Base-by-base conservation (phyloP, 306 rosid genomes). In the Acmispon strigosus region DNA sequence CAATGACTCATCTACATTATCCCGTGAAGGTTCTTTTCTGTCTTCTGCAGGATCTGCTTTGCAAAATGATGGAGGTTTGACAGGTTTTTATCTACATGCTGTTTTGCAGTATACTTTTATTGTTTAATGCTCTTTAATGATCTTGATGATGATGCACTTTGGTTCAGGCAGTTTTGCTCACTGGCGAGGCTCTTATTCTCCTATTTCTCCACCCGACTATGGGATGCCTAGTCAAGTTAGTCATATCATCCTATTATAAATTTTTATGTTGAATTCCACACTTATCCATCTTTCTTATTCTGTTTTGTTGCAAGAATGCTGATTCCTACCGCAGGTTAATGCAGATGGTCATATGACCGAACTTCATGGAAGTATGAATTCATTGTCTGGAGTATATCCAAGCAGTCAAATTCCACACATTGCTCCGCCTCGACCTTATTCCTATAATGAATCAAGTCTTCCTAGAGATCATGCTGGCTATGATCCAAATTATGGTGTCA, bases 201-300 rank as follows among this genome's bases (percentile, higher is more conserved):
- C 70, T 8, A 32, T 51, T 14, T 54, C 55, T 74, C 63, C 70
- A 39, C 32, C 49, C 52, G 20, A 47, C 60, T 52, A 50, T 45
- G 51, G 66, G 74, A 19, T 68, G 43, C 68, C 69, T 69, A 27
- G 17, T 77, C 87, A 82, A 52, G 81, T 84, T 64, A 76, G 82
- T 82, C 24, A 27, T 0, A 27, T 27, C 4, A 1, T 2, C 32
- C 32, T 27, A 2, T 27, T 27, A 27, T 27, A 27, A 27, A 27
- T 27, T 1, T 27, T 27, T 27, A 2, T 27, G 32, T 27, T 27
- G 3, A 27, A 27, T 27, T 57, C 45, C 20, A 65, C 17, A 18
- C 20, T 18, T 34, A 19, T n/a, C n/a, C 13, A 37, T 67, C 15
- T 70, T 44, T 43, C 41, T 34, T 54, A 66, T 66, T 66, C 10